These are phyloP conservation scores for Claviceps maximensis DNA, from an alignment of 2,329 filamentous ascomycete genomes.

Conservation along the genomic window DNA sequence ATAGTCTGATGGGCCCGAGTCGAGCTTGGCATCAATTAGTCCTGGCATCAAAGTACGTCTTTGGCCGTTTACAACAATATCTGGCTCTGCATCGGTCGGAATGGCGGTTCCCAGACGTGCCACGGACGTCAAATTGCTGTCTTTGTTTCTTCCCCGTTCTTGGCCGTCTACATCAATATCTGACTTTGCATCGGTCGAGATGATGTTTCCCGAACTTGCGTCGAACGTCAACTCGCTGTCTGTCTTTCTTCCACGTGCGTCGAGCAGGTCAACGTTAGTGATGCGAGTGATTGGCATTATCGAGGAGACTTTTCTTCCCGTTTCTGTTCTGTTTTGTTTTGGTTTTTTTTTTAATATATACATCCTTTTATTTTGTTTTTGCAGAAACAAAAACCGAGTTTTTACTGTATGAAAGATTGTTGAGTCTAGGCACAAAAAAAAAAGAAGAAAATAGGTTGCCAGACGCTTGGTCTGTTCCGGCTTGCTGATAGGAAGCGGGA, in stretches of 20 bases:
- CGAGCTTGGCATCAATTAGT: conserved; percentile 9
- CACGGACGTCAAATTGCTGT: not conserved
- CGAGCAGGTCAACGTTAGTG: conserved; percentile 1
- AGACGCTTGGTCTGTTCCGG: no score
- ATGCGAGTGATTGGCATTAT: conserved; percentile 1
- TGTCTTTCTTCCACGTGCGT: not conserved
- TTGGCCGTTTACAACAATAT: conserved; percentile 21
- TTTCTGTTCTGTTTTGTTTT: no score
- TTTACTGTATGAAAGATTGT: no score
- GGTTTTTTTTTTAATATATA: no score
- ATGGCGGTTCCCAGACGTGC: conserved; percentile 7
- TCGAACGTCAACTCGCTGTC: not conserved
- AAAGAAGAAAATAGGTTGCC: no score
- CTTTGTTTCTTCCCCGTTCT: not conserved
- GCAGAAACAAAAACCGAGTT: no score
- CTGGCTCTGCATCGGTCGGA: not conserved
- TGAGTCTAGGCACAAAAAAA: no score
- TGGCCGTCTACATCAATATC: conserved; percentile 21
- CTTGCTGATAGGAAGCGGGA: no score
- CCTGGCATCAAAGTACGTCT: conserved; percentile 8
- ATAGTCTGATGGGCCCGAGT: not conserved
- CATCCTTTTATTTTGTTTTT: no score
- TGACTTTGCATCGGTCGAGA: not conserved
- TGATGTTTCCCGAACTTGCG: conserved; percentile 7
- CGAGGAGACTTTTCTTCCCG: no score